phyloP scores from a whole-genome alignment of 1,284 basidiomycete genomes.

The Irpex sp. region DNA sequence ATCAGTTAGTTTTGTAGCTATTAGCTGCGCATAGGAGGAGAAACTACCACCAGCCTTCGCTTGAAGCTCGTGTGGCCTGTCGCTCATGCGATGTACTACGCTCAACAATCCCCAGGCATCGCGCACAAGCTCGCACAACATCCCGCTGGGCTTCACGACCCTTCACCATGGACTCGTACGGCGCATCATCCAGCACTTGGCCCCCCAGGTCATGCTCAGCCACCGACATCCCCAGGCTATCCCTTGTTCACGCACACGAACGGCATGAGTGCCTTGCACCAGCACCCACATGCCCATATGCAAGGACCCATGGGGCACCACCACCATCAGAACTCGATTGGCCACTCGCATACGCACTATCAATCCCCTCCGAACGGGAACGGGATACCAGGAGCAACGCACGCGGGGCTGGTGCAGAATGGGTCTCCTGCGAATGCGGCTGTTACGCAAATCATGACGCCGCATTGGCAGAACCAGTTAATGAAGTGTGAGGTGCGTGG shows the following conservation, averaged over 20 bases:
- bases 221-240: conserved; percentile 68
- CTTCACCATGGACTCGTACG: conserved; percentile 61
- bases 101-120: conserved; percentile 76
- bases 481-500: conserved; percentile 73
- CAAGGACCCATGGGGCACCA: conserved; percentile 47
- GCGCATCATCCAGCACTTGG: conserved; percentile 57
- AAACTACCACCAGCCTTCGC: not conserved
- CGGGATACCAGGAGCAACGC: conserved; percentile 36
- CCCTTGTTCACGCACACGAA: conserved; percentile 68
- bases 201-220: conserved; percentile 54
- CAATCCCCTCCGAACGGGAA: conserved; percentile 68
- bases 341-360: conserved; percentile 52
- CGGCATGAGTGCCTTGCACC: conserved; percentile 49
- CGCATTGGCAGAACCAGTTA: conserved; percentile 79
- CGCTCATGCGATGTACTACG: conserved; percentile 69
- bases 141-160: conserved; percentile 49
- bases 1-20: not conserved
- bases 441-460: conserved; percentile 56
- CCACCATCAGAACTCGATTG: conserved; percentile 74
- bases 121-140: conserved; percentile 60
- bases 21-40: not conserved
- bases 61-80: conserved; percentile 2
- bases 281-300: conserved; percentile 50
- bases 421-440: conserved; percentile 59
- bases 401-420: conserved; percentile 49